Conservation (phyloP, 805 yeast genomes). For the Saitoella complicata region DNA sequence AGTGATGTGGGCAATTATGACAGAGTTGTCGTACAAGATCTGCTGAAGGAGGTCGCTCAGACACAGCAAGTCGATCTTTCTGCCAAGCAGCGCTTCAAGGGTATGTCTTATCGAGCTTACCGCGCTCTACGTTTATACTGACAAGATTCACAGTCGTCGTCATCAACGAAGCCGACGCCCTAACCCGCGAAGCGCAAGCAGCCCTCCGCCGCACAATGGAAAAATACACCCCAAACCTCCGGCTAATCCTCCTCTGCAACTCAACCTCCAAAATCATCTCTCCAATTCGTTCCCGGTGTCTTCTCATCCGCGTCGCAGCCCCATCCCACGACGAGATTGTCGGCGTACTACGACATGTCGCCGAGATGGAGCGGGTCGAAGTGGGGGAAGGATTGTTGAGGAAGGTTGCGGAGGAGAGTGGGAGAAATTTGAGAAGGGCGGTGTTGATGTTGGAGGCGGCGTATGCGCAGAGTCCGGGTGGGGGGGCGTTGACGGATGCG, state of each 20-base stretch:
- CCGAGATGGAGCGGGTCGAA: conserved; percentile 36
- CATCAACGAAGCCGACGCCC: conserved; percentile 79
- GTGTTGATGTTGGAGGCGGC: conserved; percentile 70
- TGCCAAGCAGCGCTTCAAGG: conserved; percentile 29
- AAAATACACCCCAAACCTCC: conserved; percentile 72
- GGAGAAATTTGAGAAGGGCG: conserved; percentile 64
- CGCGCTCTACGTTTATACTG: not conserved
- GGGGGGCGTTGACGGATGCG: conserved; percentile 5
- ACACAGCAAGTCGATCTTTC: conserved; percentile 84
- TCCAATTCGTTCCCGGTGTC: conserved; percentile 86
- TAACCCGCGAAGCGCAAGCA: conserved; percentile 88
- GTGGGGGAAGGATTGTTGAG: conserved; percentile 27
- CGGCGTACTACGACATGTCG: conserved; percentile 37
- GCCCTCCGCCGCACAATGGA: conserved; percentile 94
- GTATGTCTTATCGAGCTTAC: conserved; percentile 2
- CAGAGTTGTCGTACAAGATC: conserved; percentile 83
- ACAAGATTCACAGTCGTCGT: conserved; percentile 33
- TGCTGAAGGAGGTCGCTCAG: conserved; percentile 86
- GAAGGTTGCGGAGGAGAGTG: conserved; percentile 37
- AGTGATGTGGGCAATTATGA: conserved; percentile 94
- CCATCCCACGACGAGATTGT: conserved; percentile 50
- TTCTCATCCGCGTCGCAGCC: conserved; percentile 73
- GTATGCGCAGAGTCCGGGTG: conserved; percentile 19
- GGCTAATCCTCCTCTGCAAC: conserved; percentile 72
- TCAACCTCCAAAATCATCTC: conserved; percentile 82